These are phyloP conservation scores for Byssochlamys sp. DNA, from an alignment of 2,329 filamentous ascomycete genomes.

Conservation along the genomic window DNA sequence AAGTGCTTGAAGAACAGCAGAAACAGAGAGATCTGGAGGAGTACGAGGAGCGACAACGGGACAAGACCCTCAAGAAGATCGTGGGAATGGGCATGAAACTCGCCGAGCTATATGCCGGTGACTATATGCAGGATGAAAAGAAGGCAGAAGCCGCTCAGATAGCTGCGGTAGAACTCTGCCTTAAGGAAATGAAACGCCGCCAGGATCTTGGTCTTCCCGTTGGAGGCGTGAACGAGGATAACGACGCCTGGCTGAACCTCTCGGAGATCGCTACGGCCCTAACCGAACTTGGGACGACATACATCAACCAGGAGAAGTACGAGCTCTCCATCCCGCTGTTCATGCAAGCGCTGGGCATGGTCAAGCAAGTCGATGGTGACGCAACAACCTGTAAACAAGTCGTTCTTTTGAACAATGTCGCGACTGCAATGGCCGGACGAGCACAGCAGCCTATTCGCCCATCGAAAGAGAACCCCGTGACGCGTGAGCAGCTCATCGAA, in stretches of 20 bases:
- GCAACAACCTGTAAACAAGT: conserved; percentile 63
- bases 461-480: conserved; percentile 33
- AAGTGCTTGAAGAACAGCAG: conserved; percentile 14
- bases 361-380: conserved; percentile 36
- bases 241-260: conserved; percentile 28
- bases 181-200: conserved; percentile 64
- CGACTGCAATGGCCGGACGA: conserved; percentile 37
- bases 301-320: conserved; percentile 62
- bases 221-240: conserved; percentile 47
- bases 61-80: conserved; percentile 61
- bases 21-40: conserved; percentile 16
- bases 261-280: conserved; percentile 26
- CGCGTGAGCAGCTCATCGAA: conserved; percentile 54
- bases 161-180: conserved; percentile 69
- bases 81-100: conserved; percentile 74
- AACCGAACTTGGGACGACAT: conserved; percentile 63
- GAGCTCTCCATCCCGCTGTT: conserved; percentile 78
- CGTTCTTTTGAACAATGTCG: conserved; percentile 55
- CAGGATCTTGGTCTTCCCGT: conserved; percentile 58
- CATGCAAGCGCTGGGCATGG: conserved; percentile 69
- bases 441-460: conserved; percentile 25
- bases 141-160: conserved; percentile 65
- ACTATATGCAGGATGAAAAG: conserved; percentile 64
- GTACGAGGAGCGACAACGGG: conserved; percentile 40
- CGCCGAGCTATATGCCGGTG: conserved; percentile 68